A percentile compares a stretch with the other conserved stretches of the same genome.
Evolutionary conservation across 495 filamentous ascomycete species (phyloP).

Genomic region (Daldinia grandis): DNA sequence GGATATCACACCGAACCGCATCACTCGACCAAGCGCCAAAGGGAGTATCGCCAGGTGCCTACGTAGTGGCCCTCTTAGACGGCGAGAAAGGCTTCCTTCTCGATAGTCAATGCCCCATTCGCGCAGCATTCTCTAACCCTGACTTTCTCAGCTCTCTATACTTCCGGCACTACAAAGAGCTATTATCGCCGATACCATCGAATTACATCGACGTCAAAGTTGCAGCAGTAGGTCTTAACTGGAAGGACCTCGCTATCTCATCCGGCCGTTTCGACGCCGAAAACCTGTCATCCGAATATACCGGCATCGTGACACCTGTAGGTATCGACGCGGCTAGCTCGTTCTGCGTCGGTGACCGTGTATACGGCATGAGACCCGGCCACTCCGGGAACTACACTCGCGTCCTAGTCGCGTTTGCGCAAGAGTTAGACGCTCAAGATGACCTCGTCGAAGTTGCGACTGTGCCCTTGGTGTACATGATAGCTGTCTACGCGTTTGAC

Average conservation of each 20-base stretch:
- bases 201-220: conserved; percentile 50
- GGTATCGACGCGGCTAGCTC: conserved; percentile 14
- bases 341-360: conserved; percentile 40
- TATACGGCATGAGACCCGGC: conserved; percentile 47
- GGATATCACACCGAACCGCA: background rate
- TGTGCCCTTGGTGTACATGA: conserved; percentile 56
- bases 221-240: conserved; percentile 49
- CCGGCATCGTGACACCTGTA: conserved; percentile 37
- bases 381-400: conserved; percentile 41
- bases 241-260: conserved; percentile 39
- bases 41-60: background rate
- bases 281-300: conserved; percentile 50
- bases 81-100: conserved; percentile 27
- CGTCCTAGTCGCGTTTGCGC: conserved; percentile 19
- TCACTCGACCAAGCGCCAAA: background rate
- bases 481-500: conserved; percentile 56
- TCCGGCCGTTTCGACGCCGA: conserved; percentile 34
- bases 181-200: conserved; percentile 7
- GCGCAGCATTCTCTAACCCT: conserved; percentile 23
- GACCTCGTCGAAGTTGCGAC: conserved; percentile 51
- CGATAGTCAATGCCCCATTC: conserved; percentile 23
- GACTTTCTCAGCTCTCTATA: conserved; percentile 39
- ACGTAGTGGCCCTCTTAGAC: conserved; percentile 16
- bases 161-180: conserved; percentile 31
- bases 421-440: conserved; percentile 48